Evolutionary conservation across 2,329 filamentous ascomycete species (phyloP), one percentile per base, ranked within the genome.

Genomic region (Penicillium sp.): DNA sequence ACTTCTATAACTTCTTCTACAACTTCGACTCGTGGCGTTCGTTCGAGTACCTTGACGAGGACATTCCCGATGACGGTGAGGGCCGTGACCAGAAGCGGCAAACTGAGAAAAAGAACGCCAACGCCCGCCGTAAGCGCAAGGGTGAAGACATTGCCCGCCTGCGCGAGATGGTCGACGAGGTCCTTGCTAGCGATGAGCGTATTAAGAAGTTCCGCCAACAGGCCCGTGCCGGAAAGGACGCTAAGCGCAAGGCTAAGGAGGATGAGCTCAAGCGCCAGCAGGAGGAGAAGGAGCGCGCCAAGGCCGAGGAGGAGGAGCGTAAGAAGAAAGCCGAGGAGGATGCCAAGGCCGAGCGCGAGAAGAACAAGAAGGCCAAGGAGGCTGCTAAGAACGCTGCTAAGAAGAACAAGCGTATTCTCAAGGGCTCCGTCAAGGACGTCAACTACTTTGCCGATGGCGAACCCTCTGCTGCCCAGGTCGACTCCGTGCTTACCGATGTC

Each of bases 1-100:
- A 79, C 46, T 98, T 98, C 74, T 98, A 98, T 82, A 95, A 98
- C 81, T 98, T 97, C 80, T 98, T 88, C 86, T 98, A 97, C 81
- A 95, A 92, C 81, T 95, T 98, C 65, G 93, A 98, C 80, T 93
- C 87, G 72, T 98, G 93, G 93, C 82, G 93, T 54, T 85, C 88
- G 2, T 98, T 98, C 66, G 93, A 98, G 77, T 98, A 98, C 75
- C 87, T 95, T 52, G 93, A 98, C 68, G 93, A 98, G 78, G 93
- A 98, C 69, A 92, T 98, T 27, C 93, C 93, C 35, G 93, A 98
- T 67, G 93, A 98, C 79, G 95, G 93, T 72, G 93, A 97, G 78
- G 95, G 91, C 79, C 91, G 93, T 72, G 92, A 97, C 76, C 93
- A 98, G 80, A 97, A 96, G 80, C 89, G 93, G 50, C 92, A 98